phyloP scores from a whole-genome alignment of 164 flowering plant genomes.

The Stephania japonica region DNA sequence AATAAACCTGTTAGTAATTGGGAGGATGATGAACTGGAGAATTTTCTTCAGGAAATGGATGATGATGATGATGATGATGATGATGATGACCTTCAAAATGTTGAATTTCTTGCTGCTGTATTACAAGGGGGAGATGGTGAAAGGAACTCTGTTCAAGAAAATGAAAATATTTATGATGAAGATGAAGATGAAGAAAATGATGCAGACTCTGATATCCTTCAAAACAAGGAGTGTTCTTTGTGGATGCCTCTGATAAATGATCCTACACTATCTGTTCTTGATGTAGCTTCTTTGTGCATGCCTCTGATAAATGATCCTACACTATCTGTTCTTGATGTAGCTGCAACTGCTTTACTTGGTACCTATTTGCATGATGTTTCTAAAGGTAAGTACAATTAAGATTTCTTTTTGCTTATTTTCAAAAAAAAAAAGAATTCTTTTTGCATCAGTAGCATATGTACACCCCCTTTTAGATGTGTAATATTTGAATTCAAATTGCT shows the following conservation, averaged over 20 bases:
- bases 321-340: slow-evolving; percentile 68
- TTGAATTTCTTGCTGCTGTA: slow-evolving; percentile 86
- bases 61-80: no score
- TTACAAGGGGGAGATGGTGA: slow-evolving; percentile 52
- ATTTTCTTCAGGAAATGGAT: slow-evolving; percentile 92
- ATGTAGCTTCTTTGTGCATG: no score
- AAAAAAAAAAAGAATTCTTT: not conserved
- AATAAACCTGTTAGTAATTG: slow-evolving; percentile 22
- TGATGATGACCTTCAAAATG: slow-evolving; percentile 79
- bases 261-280: slow-evolving; percentile 56
- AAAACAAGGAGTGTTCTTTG: slow-evolving; percentile 17
- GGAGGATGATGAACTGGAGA: slow-evolving; percentile 92
- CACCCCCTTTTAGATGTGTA: slow-evolving; percentile 7
- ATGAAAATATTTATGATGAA: slow-evolving; percentile 53
- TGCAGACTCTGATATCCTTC: slow-evolving; percentile 53
- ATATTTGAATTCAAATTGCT: slow-evolving; percentile 14
- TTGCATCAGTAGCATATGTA: not conserved
- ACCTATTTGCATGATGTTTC: slow-evolving; percentile 60
- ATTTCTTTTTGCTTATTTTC: not conserved
- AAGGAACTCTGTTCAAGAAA: slow-evolving; percentile 25
- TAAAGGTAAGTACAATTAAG: slow-evolving; percentile 40
- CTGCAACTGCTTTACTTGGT: slow-evolving; percentile 65
- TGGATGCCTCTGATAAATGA: slow-evolving; percentile 60
- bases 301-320: slow-evolving; percentile 40
- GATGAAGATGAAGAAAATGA: slow-evolving; percentile 91